These are phyloP conservation scores for Fraxinus pennsylvanica DNA, from an alignment of 257 asterid genomes.

Conservation along the genomic window DNA sequence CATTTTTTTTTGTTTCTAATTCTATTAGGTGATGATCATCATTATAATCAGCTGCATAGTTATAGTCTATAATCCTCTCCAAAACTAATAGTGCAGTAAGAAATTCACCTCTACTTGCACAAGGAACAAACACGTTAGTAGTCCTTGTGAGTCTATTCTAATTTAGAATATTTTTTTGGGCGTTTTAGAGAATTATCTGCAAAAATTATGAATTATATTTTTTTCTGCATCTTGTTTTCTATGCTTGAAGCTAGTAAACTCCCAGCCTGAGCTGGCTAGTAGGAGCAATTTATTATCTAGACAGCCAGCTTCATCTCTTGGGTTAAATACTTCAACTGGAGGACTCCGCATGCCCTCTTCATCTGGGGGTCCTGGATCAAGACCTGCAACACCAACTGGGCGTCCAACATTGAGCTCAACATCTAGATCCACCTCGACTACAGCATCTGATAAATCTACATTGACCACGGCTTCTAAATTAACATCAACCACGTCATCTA, in stretches of 20 bases:
- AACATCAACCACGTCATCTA: slow-evolving; percentile 46
- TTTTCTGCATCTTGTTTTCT: slow-evolving; percentile 21
- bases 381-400: slow-evolving; percentile 56
- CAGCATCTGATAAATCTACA: slow-evolving; percentile 41
- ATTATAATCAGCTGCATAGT: not conserved
- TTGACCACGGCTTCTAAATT: slow-evolving; percentile 43
- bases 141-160: not conserved
- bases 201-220: slow-evolving; percentile 8
- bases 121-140: not conserved
- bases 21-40: not conserved
- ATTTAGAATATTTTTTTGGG: no score
- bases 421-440: slow-evolving; percentile 42
- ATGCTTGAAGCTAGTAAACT: slow-evolving; percentile 47
- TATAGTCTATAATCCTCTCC: not conserved
- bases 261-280: slow-evolving; percentile 37
- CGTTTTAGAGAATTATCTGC: not conserved
- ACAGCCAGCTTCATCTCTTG: slow-evolving; percentile 37
- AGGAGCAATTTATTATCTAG: slow-evolving; percentile 44
- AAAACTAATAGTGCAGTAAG: not conserved
- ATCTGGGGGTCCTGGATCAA: slow-evolving; percentile 46
- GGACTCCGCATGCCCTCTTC: slow-evolving; percentile 53
- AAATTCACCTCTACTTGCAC: not conserved
- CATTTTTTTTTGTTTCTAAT: not conserved
- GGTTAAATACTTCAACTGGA: slow-evolving; percentile 39
- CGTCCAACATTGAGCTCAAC: slow-evolving; percentile 42